Percentiles rank a stretch among this genome's conserved stretches.
These are phyloP conservation scores for Daldinia bambusicola DNA, from an alignment of 495 filamentous ascomycete species.

Conservation along the genomic window DNA sequence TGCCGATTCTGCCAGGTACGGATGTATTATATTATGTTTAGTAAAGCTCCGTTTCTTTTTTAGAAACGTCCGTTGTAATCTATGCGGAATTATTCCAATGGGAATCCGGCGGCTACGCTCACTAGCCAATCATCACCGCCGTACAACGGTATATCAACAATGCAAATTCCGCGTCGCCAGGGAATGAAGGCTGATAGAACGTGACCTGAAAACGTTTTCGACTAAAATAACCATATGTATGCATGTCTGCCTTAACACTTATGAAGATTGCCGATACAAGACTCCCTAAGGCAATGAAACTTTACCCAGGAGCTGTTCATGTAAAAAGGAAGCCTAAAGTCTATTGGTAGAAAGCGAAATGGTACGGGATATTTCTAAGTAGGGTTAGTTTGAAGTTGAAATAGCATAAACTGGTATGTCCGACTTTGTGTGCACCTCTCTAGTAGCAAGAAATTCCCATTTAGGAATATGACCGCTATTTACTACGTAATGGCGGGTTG, in stretches of 20 bases:
- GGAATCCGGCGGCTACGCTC: conserved; percentile 27
- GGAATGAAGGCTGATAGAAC: no score
- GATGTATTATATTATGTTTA: conserved; percentile 9
- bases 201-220: no score
- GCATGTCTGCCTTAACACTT: no score
- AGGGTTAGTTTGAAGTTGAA: conserved; percentile 9
- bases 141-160: no score
- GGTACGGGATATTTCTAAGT: neutral
- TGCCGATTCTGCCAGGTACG: conserved; percentile 33
- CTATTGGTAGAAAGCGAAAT: conserved; percentile 2
- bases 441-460: conserved; percentile 6
- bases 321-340: neutral
- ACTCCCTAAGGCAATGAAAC: no score
- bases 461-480: conserved; percentile 23
- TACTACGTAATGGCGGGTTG: conserved; percentile 15
- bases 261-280: no score
- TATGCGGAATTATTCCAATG: conserved; percentile 25
- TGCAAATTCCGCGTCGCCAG: no score
- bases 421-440: neutral
- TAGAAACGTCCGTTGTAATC: conserved; percentile 13
- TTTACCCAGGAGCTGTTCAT: no score
- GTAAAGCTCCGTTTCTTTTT: neutral
- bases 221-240: no score
- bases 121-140: no score
- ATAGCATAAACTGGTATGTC: no score